These are phyloP conservation scores for Neurospora sp. DNA, from an alignment of 495 filamentous ascomycete genomes.

Conservation along the genomic window DNA sequence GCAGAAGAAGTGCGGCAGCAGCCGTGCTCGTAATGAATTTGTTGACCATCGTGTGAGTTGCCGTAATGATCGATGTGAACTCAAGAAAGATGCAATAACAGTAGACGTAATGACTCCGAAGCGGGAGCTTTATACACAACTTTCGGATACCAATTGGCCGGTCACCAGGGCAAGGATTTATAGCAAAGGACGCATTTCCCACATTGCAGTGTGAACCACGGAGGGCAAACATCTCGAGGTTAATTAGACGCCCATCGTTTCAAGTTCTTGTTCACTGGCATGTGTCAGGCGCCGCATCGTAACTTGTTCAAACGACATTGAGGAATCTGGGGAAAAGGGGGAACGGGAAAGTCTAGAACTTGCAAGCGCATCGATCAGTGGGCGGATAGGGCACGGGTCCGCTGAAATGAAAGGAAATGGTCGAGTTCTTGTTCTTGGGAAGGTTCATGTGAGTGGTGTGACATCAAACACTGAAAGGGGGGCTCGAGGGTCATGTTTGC, in stretches of 20 bases:
- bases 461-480: background rate
- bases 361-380: background rate
- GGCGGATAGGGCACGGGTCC: background rate
- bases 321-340: background rate
- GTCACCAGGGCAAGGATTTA: background rate
- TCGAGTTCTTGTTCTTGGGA: background rate
- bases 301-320: background rate
- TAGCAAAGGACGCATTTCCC: background rate
- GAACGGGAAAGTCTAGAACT: background rate
- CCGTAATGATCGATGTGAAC: background rate
- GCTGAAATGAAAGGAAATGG: background rate
- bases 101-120: background rate
- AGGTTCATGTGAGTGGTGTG: background rate
- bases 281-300: background rate
- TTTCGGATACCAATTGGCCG: background rate
- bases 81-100: background rate
- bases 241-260: background rate
- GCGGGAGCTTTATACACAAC: background rate
- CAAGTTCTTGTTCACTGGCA: background rate
- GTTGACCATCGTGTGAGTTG: background rate
- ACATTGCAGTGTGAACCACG: background rate
- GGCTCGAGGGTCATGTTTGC: background rate
- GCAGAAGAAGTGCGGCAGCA: conserved; percentile 20
- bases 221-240: background rate
- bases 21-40: background rate